Percentiles rank a stretch among this genome's conserved stretches.
These are phyloP conservation scores for Ustilago loliicola DNA, from an alignment of 1,284 basidiomycete species.

Conservation along the genomic window DNA sequence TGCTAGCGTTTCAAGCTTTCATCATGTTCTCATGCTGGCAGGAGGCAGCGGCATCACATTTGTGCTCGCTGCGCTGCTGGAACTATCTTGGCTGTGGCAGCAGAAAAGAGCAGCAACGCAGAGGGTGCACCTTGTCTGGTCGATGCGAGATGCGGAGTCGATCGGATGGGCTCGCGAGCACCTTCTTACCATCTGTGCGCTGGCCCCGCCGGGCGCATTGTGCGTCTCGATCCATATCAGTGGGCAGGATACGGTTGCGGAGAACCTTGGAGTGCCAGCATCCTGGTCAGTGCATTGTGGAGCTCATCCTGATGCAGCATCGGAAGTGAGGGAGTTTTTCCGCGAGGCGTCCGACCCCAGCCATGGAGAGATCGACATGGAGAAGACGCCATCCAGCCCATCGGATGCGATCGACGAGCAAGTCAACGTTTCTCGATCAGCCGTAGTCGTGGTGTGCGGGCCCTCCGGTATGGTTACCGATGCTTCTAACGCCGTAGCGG, in stretches of 20 bases:
- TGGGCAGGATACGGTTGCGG: not conserved
- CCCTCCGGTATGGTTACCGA: constrained; percentile 45
- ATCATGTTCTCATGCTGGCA: constrained; percentile 44
- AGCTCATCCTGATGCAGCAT: constrained; percentile 30
- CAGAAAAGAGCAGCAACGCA: constrained; percentile 23
- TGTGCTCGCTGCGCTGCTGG: constrained; percentile 45
- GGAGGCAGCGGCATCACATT: constrained; percentile 61
- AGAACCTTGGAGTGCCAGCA: constrained; percentile 18
- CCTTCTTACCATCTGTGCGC: constrained; percentile 23
- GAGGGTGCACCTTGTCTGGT: constrained; percentile 40
- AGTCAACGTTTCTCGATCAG: constrained; percentile 10
- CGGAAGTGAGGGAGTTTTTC: constrained; percentile 20
- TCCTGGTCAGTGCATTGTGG: constrained; percentile 32
- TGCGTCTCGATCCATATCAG: constrained; percentile 43
- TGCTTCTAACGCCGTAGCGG: constrained; percentile 40
- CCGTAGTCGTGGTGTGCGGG: constrained; percentile 45
- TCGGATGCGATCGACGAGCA: not conserved
- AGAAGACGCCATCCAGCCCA: constrained; percentile 10
- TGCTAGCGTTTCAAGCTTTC: constrained; percentile 34
- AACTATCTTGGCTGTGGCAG: constrained; percentile 53
- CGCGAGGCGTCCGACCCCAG: not conserved
- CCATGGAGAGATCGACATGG: constrained; percentile 11
- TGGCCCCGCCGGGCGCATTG: constrained; percentile 31
- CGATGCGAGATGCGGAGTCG: constrained; percentile 30
- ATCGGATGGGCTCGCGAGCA: constrained; percentile 32